These are phyloP conservation scores for Lenwebbia sp. DNA, from an alignment of 345 rosid species.

Conservation along the genomic window DNA sequence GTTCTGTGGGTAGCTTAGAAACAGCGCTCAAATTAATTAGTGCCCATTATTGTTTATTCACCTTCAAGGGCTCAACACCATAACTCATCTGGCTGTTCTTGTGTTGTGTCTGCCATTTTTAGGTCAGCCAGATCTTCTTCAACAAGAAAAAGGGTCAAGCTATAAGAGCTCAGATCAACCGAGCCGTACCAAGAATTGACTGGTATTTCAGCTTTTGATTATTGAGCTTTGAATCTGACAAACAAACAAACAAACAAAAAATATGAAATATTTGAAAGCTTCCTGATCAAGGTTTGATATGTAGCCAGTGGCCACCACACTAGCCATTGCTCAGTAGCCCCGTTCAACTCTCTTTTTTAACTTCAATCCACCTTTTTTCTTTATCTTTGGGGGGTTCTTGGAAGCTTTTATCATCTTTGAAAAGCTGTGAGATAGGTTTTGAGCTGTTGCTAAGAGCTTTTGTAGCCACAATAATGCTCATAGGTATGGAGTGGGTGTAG, in stretches of 20 bases:
- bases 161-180: slow-evolving; percentile 14
- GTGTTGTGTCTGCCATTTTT: slow-evolving; percentile 23
- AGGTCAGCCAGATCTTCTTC: slow-evolving; percentile 20
- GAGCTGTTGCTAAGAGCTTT: neutral
- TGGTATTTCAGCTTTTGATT: neutral
- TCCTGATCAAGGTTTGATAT: neutral
- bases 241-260: neutral
- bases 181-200: slow-evolving; percentile 6
- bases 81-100: neutral
- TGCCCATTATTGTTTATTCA: neutral
- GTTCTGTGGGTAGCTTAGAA: neutral
- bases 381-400: neutral
- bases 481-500: neutral
- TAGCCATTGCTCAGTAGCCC: neutral
- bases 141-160: neutral
- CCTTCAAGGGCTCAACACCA: neutral
- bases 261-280: neutral
- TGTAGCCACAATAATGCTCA: neutral
- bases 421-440: neutral
- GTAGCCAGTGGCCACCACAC: neutral
- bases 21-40: neutral
- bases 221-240: neutral
- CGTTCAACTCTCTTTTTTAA: neutral
- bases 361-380: neutral
- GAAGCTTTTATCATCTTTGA: neutral